Evolutionary conservation across 2,329 filamentous ascomycete genomes (phyloP).

Genomic region (Botrytis galanthina): DNA sequence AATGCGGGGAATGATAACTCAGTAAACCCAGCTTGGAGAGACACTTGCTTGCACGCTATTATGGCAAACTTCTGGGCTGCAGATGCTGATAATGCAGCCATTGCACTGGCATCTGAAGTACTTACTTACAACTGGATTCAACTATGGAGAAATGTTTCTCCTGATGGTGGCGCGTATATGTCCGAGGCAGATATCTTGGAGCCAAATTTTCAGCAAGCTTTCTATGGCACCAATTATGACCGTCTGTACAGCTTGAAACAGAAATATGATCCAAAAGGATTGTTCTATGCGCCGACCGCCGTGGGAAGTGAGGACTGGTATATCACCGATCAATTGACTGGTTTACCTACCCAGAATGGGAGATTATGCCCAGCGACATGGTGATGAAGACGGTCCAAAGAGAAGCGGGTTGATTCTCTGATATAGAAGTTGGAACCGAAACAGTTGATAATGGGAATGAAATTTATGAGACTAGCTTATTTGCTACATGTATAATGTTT

Average conservation of each 20-base stretch:
- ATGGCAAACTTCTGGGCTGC: neutral
- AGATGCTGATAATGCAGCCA: too few species aligned
- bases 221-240: constrained; percentile 42
- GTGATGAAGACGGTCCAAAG: neutral
- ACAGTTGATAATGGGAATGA: neutral
- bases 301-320: constrained; percentile 25
- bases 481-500: neutral
- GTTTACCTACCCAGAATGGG: neutral
- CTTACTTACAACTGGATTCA: constrained; percentile 26
- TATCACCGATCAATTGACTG: neutral
- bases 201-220: constrained; percentile 32
- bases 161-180: constrained; percentile 22
- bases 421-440: neutral
- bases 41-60: neutral
- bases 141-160: constrained; percentile 24
- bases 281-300: constrained; percentile 26
- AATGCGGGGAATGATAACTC: neutral
- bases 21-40: neutral
- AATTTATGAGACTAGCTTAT: neutral
- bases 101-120: constrained; percentile 2
- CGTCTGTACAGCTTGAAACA: constrained; percentile 26
- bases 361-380: neutral
- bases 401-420: neutral
- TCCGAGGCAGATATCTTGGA: constrained; percentile 25
- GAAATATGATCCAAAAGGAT: constrained; percentile 23